A percentile compares a stretch with the other conserved stretches of the same genome.
phyloP scores from a whole-genome alignment of 208 protist genomes.

The Leishmania aethiopica region DNA sequence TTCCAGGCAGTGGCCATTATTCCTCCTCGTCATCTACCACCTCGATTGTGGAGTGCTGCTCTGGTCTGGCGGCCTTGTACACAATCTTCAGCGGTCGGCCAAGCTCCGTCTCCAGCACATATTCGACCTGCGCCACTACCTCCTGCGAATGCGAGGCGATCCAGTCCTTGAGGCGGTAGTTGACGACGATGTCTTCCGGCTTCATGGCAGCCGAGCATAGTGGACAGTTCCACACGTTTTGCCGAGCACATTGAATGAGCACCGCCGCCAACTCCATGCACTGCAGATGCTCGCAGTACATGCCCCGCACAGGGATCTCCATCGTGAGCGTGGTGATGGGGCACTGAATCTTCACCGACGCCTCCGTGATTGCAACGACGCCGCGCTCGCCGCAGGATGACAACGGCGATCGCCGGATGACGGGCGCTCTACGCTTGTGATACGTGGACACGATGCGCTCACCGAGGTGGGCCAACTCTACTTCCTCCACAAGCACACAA shows the following conservation, averaged over 20 bases:
- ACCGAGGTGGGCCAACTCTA: constrained; percentile 36
- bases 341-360: constrained; percentile 57
- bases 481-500: constrained; percentile 67
- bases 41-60: constrained; percentile 9
- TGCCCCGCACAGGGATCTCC: constrained; percentile 60
- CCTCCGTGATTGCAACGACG: constrained; percentile 54
- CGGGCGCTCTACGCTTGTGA: not conserved
- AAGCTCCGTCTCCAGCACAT: constrained; percentile 51
- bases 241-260: constrained; percentile 57
- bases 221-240: constrained; percentile 88
- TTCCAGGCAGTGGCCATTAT: not conserved
- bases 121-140: constrained; percentile 47
- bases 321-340: constrained; percentile 69
- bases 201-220: constrained; percentile 65
- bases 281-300: constrained; percentile 78
- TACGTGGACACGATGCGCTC: constrained; percentile 53
- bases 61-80: not conserved
- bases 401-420: not conserved
- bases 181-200: constrained; percentile 62
- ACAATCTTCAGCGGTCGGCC: constrained; percentile 18
- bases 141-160: constrained; percentile 41
- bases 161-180: constrained; percentile 82
- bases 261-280: constrained; percentile 78
- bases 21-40: constrained; percentile 25
- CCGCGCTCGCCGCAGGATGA: not conserved